Base-by-base conservation (phyloP, 495 filamentous ascomycete species). In the Neurospora sp. region DNA sequence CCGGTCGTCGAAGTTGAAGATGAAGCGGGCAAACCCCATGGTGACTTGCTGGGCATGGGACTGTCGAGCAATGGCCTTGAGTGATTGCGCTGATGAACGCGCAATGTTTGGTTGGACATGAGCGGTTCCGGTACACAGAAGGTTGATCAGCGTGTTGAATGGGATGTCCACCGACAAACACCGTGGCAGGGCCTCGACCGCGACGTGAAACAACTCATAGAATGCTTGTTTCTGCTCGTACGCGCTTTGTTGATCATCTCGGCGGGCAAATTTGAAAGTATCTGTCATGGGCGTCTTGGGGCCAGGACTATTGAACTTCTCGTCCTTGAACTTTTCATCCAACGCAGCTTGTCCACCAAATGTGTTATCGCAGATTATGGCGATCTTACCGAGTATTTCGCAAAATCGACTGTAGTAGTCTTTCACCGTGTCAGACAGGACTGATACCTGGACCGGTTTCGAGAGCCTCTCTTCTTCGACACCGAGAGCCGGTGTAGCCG, bases 1-100 rank as follows among this genome's bases (percentile, higher is more conserved):
- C 38, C 93, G 91, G 75, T 95, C 93, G 82, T 99, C 96, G 79
- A 98, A 98, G 72, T 93, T 96, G 84, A 99, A 98, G 40, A 99
- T 98, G 76, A 98, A 99, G 46, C 94, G 85, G 18, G 95, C 92
- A 83, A 98, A 99, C 5, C 96, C 94, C 79, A 97, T 96, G 3
- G 95, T 98, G 31, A 99, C 95, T 81, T 94, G 93, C 77, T 98
- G 95, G 2, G 96, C 95, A 83, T 97, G 93, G 9, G 90, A 92
- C 80, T 99, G 95, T 20, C 93, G 88, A 9, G 96, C 96, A 78
- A 99, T 98, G 1, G 95, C 93, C 81, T 97, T 98, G 5, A 99
- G 82, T 11, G 96, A 97, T 77, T 95, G 92, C 5, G 93, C 91
- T 3, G 96, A 99, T 4, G 96, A 98, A 35, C 87, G 88, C 0